phyloP scores from a whole-genome alignment of 1,139 yeast species.

The Blastobotrys serpentis region DNA sequence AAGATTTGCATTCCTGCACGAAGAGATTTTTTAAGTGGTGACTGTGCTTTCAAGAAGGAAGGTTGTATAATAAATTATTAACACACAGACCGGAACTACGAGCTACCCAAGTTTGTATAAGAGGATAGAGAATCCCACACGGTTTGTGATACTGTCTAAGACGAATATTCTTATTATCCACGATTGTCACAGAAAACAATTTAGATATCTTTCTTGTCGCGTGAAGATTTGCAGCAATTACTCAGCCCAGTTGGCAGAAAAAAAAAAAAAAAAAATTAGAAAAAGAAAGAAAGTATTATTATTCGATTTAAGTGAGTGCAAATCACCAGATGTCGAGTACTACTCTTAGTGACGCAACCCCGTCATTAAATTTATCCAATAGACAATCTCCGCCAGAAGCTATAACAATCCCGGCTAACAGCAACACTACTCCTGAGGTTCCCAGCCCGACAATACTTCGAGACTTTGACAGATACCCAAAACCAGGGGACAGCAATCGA shows the following conservation, averaged over 20 bases:
- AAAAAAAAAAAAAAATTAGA: not conserved
- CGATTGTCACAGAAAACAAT: too few relatives aligned
- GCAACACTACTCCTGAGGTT: not conserved
- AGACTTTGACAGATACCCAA: slow-evolving; percentile 21
- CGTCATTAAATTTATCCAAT: slow-evolving; percentile 4
- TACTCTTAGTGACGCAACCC: not conserved
- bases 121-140: slow-evolving; percentile 1
- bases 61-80: not conserved
- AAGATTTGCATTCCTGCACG: slow-evolving; percentile 3
- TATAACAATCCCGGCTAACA: not conserved
- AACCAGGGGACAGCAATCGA: slow-evolving; percentile 1
- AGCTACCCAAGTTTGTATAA: too few relatives aligned
- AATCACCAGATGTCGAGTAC: slow-evolving; percentile 2
- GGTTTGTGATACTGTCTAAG: not conserved
- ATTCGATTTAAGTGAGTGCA: slow-evolving; percentile 1
- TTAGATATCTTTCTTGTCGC: too few relatives aligned
- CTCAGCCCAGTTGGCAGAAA: not conserved
- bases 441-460: slow-evolving; percentile 17
- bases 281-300: not conserved
- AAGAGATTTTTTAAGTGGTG: not conserved
- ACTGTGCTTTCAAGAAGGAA: not conserved
- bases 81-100: not conserved
- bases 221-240: not conserved
- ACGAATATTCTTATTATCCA: too few relatives aligned
- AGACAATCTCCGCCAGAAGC: slow-evolving; percentile 6